Evolutionary conservation across 768 basidiomycete species (phyloP).

Genomic region (Kwoniella sp.): DNA sequence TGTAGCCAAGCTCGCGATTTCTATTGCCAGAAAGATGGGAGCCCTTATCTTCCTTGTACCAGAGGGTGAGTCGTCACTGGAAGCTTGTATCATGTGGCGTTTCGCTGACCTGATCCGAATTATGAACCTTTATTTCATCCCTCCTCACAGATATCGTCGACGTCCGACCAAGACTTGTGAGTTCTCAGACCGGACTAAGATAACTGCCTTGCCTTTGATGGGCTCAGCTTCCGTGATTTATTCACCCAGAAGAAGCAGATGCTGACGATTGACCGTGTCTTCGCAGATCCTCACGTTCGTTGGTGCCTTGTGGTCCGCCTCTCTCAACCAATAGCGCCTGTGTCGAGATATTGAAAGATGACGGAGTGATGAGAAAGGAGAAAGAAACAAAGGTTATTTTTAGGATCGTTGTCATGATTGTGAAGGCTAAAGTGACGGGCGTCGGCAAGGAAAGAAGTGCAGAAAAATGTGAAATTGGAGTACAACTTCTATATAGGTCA

Average conservation of each 20-base stretch:
- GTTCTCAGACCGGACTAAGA: constrained; percentile 53
- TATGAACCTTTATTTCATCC: too few relatives aligned
- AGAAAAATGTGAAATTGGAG: too few relatives aligned
- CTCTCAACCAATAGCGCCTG: constrained; percentile 36
- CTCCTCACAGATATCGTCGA: constrained; percentile 71
- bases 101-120: not conserved
- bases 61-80: constrained; percentile 61
- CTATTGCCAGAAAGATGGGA: constrained; percentile 97
- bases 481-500: too few relatives aligned
- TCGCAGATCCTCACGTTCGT: constrained; percentile 85
- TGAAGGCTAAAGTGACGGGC: too few relatives aligned
- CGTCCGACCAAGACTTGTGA: constrained; percentile 81
- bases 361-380: not conserved
- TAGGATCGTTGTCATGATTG: too few relatives aligned
- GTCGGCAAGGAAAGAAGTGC: too few relatives aligned
- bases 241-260: not conserved
- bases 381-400: not conserved
- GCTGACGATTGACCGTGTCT: too few relatives aligned
- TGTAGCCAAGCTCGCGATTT: constrained; percentile 92
- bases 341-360: not conserved
- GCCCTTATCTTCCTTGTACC: constrained; percentile 95
- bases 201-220: too few relatives aligned
- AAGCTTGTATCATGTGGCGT: not conserved
- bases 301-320: constrained; percentile 59
- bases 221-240: not conserved